phyloP scores from a whole-genome alignment of 139 green algal species.

The Bryopsis sp. region DNA sequence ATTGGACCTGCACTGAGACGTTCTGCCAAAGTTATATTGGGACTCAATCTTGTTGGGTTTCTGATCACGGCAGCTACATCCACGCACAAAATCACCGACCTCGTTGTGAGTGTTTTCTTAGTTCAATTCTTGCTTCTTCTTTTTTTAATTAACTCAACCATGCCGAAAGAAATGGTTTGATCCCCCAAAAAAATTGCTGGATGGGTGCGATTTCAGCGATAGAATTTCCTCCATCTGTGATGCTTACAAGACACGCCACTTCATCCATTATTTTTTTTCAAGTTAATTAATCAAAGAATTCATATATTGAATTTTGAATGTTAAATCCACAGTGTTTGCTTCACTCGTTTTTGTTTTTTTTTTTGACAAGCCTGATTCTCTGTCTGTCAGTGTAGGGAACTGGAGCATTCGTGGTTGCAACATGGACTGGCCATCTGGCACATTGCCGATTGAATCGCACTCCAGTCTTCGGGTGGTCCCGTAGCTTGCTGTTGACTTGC shows the following conservation, averaged over 20 bases:
- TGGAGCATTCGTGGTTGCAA: slow-evolving; percentile 25
- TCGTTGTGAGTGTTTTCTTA: slow-evolving; percentile 22
- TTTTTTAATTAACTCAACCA: too few species aligned
- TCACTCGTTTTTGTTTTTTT: background rate
- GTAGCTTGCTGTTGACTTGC: slow-evolving; percentile 26
- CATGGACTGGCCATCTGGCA: slow-evolving; percentile 21
- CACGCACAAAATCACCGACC: slow-evolving; percentile 34
- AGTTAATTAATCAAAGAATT: too few species aligned
- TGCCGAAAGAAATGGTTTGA: too few species aligned
- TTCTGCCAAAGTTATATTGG: slow-evolving; percentile 23
- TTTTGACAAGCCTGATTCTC: background rate
- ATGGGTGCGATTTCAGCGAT: too few species aligned
- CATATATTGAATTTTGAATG: too few species aligned
- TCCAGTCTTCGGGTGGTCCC: slow-evolving; percentile 11
- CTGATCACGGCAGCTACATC: slow-evolving; percentile 23
- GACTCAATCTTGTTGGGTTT: slow-evolving; percentile 30
- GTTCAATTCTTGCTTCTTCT: too few species aligned
- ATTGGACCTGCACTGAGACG: too few species aligned
- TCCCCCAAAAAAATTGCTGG: too few species aligned
- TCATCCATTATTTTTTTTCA: too few species aligned
- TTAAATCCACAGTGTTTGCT: too few species aligned
- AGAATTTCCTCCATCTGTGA: too few species aligned
- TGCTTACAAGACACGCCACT: too few species aligned
- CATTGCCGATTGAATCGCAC: slow-evolving; percentile 7
- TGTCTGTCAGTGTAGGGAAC: slow-evolving; percentile 24